Base-by-base conservation (phyloP, 2,329 filamentous ascomycete species). In the Trichophyton mentagrophytes region DNA sequence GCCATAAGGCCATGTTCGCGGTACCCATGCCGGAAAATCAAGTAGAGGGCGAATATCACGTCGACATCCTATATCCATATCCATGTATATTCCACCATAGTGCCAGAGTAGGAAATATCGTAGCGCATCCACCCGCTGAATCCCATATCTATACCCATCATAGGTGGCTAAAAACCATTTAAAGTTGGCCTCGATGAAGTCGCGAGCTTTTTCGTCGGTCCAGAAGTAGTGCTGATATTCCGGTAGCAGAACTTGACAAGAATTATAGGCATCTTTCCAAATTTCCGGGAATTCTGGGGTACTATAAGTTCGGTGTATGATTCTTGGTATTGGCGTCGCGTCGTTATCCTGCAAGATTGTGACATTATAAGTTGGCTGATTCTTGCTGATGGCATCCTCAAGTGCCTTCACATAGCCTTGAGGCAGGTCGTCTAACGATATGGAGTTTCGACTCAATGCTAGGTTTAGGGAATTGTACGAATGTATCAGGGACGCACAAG, bases 1-100 rank as follows among this genome's bases (percentile, higher is more conserved):
- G 6, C 63, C 64, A 22, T 55, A 64, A 2, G 61, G 64, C 47
- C 42, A 47, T 42, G 58, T 55, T 55, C 47, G 47, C 22, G 58
- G 58, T 25, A 60, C 11, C 27, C 25, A 56, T 15, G 58, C 58
- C 7, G 58, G 46, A 20, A 27, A 53, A 9, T 40, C 40, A 11
- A 60, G 47, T 30, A 60, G 15, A 11, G 58, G 58, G 13, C 30
- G 27, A 20, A 60, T 46, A 55, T 44, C 27, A 7, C 58, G 58
- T 6, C 59, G 49, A 30, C 59, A 61, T 13, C 49, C 38, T 6
- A 61, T 65, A 53, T 69, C 67, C 57, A 69, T 56, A 30, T 69
- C 67, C 38, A 69, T 63, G 55, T 69, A 69, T 27, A 69, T 62
- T 1, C 67, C 67, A 5, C 67, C 67, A 57, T 67, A 68, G 44